Evolutionary conservation across 176 grass and related monocot species (phyloP), one percentile per base, ranked within the genome.

Genomic region (Aegilops bicornis): DNA sequence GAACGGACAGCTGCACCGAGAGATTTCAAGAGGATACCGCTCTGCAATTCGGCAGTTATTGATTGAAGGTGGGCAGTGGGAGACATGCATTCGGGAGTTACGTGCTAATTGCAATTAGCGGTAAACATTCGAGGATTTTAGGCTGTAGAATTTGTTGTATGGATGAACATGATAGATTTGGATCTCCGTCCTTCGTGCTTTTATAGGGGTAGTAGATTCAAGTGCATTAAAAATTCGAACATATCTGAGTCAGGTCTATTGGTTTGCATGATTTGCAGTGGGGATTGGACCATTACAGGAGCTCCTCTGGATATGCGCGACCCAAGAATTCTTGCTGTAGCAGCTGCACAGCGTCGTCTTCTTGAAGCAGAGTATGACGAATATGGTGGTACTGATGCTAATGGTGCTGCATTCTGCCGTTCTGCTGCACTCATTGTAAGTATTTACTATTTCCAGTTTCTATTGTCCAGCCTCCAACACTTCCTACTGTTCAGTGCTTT

Each of bases 311-410:
- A 97, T 84, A 73, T 95, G 79, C 93, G 83, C 37, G 93, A 98
- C 69, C 91, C 96, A 81, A 92, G 91, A 90, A 85, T 98, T 82
- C 86, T 98, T 76, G 88, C 96, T 62, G 84, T 95, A 76, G 93
- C 93, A 48, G 86, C 91, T 86, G 96, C 96, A 36, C 96, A 92
- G 19, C 93, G 70, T 8, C 93, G 88, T 81, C 83, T 94, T 88
- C 96, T 98, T 85, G 96, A 98, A 93, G 87, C 93, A 64, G 96
- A 98, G 75, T 95, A 95, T 14, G 88, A 98, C 69, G 93, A 92
- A 75, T 98, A 95, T 89, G 88, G 73, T 89, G 86, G 69, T 78
- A 82, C 88, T 8, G 92, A 94, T 92, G 96, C 91, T 43, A 86
- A 87, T 87, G 91, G 91, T 82, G 89, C 95, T 78, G 91, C 93